Evolutionary conservation across 441 rosid genomes (phyloP), one percentile per base, ranked within the genome.

Genomic region (Croton setiger): DNA sequence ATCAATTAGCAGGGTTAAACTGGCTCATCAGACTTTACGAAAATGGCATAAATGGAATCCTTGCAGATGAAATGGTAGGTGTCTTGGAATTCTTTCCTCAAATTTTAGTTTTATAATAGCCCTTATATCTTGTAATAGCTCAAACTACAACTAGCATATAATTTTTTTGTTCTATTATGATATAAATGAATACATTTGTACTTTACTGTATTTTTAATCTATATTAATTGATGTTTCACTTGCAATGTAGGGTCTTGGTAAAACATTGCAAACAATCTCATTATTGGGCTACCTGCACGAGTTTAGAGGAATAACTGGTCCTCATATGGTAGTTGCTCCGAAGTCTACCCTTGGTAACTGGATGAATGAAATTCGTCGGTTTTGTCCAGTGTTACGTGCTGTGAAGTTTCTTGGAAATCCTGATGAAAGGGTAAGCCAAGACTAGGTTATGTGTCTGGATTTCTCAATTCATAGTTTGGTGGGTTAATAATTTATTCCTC

Each of bases 321-420:
- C 99, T 68, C 98, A 93, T 74, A 91, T 96, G 99, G 99, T 96
- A 49, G 99, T 96, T 84, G 97, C 99, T 66, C 97, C 99, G 58
- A 96, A 96, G 80, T 96, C 99, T 78, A 96, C 99, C 41, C 97
- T 96, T 80, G 99, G 99, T 66, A 96, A 96, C 79, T 96, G 97
- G 99, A 96, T 96, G 98, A 96, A 93, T 70, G 99, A 96, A 83
- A 93, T 96, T 75, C 92, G 89, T 43, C 94, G 98, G n/a, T 96
- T 96, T 78, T 96, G 99, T 72, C 97, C 98, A 15, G 55, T 83
- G 68, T 71, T 96, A 64, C 97, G 96, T 33, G 94, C 98, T 69
- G 90, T 96, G 20, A 96, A 96, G 71, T 96, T 96, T 77, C 97
- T 96, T 71, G 99, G 99, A 58, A 93, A 93, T 84, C 99, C 99